A percentile compares a stretch with the other conserved stretches of the same genome.
Evolutionary conservation across 164 flowering plant species (phyloP).

Genomic region (Berberis thunbergii): DNA sequence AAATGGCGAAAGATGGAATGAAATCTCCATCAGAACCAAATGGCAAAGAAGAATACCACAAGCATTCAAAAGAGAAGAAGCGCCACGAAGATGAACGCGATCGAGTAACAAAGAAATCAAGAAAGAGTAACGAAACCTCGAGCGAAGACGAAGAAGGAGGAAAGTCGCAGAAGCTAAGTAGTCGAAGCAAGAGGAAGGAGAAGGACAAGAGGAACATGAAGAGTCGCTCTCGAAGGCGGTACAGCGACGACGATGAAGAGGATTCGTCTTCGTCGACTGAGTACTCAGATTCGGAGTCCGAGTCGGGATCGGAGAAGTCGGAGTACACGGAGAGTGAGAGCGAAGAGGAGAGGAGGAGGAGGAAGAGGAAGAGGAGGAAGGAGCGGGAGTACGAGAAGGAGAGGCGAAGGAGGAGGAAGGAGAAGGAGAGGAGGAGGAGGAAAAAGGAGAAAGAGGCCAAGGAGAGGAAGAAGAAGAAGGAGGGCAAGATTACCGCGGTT

Average conservation of each 20-base stretch:
- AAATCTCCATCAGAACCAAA: not conserved
- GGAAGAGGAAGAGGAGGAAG: not conserved
- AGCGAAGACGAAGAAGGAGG: not conserved
- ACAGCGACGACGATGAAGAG: no score
- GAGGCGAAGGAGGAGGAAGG: conserved; percentile 20
- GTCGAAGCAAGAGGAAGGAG: no score
- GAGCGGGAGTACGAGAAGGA: not conserved
- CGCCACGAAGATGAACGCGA: no score
- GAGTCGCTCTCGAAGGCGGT: no score
- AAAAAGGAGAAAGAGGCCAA: conserved; percentile 20
- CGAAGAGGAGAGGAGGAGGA: conserved; percentile 17
- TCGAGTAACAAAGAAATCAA: no score
- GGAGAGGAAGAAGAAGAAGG: conserved; percentile 45
- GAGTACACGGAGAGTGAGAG: conserved; percentile 3
- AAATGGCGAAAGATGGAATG: no score
- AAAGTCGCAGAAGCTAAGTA: no score
- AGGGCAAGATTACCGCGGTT: conserved; percentile 64
- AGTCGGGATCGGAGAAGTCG: conserved; percentile 11
- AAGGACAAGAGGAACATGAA: no score
- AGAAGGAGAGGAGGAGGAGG: conserved; percentile 15
- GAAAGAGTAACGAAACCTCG: not conserved
- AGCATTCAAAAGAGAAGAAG: not conserved
- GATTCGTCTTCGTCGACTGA: no score
- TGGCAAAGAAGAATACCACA: not conserved
- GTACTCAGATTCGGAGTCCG: conserved; percentile 7